Evolutionary conservation across 805 yeast genomes (phyloP).

Genomic region (Yamadazyma tumulicola): DNA sequence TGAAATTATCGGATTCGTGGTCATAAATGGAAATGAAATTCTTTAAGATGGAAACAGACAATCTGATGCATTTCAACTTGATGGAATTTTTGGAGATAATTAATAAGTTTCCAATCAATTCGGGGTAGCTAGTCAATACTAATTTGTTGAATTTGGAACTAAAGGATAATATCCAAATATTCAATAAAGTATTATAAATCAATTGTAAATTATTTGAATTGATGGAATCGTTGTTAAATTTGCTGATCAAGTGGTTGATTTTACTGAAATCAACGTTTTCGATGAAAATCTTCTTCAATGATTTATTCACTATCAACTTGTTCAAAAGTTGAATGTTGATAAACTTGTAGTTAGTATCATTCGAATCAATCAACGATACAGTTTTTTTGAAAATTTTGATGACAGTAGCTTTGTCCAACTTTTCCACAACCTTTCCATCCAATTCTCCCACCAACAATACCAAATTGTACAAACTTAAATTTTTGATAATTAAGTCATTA

Average conservation of each 20-base stretch:
- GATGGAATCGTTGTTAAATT: constrained; percentile 9
- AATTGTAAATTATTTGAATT: constrained; percentile 63
- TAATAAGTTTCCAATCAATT: constrained; percentile 49
- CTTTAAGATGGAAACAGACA: constrained; percentile 71
- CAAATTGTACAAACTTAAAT: constrained; percentile 54
- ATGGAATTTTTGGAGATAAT: constrained; percentile 72
- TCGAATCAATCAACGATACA: constrained; percentile 25
- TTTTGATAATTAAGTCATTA: constrained; percentile 53
- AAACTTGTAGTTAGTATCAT: constrained; percentile 50
- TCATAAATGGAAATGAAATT: constrained; percentile 47
- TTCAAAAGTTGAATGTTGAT: constrained; percentile 61
- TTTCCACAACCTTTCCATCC: constrained; percentile 11
- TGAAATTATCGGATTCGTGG: constrained; percentile 31
- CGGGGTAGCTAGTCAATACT: constrained; percentile 51
- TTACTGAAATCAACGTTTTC: constrained; percentile 32
- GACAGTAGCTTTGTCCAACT: constrained; percentile 37
- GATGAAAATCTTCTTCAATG: constrained; percentile 47
- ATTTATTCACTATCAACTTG: constrained; percentile 53
- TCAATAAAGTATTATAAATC: constrained; percentile 73
- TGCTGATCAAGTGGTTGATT: constrained; percentile 16
- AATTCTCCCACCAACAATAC: constrained; percentile 41
- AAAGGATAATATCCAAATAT: constrained; percentile 84
- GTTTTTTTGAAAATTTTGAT: constrained; percentile 37
- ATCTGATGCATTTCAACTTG: constrained; percentile 86
- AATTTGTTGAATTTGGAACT: constrained; percentile 48